These are phyloP conservation scores for Boletus rufocinnamomeus DNA, from an alignment of 768 basidiomycete species.

Conservation along the genomic window DNA sequence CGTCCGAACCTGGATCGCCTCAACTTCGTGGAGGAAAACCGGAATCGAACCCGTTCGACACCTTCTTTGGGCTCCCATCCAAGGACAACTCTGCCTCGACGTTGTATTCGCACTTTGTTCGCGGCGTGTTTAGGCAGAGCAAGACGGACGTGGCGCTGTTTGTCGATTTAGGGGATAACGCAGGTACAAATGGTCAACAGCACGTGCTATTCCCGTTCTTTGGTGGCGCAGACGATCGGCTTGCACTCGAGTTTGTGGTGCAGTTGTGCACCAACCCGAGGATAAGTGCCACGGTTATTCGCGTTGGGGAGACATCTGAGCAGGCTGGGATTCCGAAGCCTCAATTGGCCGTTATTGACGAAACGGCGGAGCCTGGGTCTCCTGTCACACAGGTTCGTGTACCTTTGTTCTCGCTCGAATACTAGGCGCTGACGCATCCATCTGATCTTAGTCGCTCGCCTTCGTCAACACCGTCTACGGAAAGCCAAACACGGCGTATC, in stretches of 20 bases:
- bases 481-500: conserved; percentile 58
- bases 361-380: conserved; percentile 37
- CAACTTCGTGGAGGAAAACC: conserved; percentile 13
- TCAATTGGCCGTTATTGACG: conserved; percentile 58
- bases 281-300: conserved; percentile 73
- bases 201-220: conserved; percentile 89
- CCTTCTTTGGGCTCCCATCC: conserved; percentile 61
- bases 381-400: conserved; percentile 11
- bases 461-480: conserved; percentile 77
- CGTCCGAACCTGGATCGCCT: conserved; percentile 28
- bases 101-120: conserved; percentile 81
- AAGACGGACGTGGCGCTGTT: conserved; percentile 82
- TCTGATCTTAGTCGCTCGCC: conserved; percentile 42
- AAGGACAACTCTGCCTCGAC: conserved; percentile 53
- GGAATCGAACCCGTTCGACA: conserved; percentile 71
- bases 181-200: conserved; percentile 37
- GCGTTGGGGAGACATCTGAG: conserved; percentile 45
- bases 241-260: conserved; percentile 77
- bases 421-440: neutral
- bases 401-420: neutral
- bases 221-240: conserved; percentile 91
- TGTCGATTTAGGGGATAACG: conserved; percentile 62
- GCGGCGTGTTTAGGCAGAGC: conserved; percentile 74
- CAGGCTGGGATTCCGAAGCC: conserved; percentile 55
- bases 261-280: conserved; percentile 68